A percentile compares a stretch with the other conserved stretches of the same genome.
These are phyloP conservation scores for Penicillium desertorum DNA, from an alignment of 495 filamentous ascomycete genomes.

Conservation along the genomic window DNA sequence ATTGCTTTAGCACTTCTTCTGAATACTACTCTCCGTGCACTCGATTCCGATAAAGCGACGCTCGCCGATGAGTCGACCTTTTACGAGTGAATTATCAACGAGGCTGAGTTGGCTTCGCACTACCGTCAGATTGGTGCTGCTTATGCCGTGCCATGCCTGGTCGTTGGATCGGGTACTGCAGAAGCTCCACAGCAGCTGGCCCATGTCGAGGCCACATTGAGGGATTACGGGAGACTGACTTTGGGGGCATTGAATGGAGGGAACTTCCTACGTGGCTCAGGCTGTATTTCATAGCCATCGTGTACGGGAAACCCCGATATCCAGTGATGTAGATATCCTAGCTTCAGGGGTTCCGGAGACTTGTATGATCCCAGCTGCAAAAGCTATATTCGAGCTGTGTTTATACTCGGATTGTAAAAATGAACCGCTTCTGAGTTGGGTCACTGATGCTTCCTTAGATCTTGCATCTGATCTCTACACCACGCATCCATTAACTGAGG, in stretches of 20 bases:
- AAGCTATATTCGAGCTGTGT: not conserved
- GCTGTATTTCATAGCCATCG: constrained; percentile 3
- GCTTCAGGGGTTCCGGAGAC: not conserved
- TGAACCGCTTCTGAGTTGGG: not conserved
- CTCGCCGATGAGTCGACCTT: not conserved
- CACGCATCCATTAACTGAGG: not conserved
- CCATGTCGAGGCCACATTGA: constrained; percentile 9
- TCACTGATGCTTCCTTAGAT: not conserved
- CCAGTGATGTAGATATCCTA: not conserved
- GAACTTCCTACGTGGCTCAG: constrained; percentile 15
- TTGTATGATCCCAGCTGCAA: constrained; percentile 7
- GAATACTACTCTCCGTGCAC: not conserved
- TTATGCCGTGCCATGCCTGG: constrained; percentile 15
- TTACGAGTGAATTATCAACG: not conserved
- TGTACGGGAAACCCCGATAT: not conserved
- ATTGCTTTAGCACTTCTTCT: not conserved
- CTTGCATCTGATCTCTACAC: not conserved
- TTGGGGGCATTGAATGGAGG: constrained; percentile 10
- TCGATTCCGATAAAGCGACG: not conserved
- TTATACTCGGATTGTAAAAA: not conserved
- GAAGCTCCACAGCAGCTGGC: constrained; percentile 12
- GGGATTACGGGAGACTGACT: constrained; percentile 18
- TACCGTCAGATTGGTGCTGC: constrained; percentile 23
- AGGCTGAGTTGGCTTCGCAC: constrained; percentile 12
- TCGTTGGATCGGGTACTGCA: constrained; percentile 13